These are phyloP conservation scores for Ambrosia trifida DNA, from an alignment of 129 eudicot genomes.

Conservation along the genomic window DNA sequence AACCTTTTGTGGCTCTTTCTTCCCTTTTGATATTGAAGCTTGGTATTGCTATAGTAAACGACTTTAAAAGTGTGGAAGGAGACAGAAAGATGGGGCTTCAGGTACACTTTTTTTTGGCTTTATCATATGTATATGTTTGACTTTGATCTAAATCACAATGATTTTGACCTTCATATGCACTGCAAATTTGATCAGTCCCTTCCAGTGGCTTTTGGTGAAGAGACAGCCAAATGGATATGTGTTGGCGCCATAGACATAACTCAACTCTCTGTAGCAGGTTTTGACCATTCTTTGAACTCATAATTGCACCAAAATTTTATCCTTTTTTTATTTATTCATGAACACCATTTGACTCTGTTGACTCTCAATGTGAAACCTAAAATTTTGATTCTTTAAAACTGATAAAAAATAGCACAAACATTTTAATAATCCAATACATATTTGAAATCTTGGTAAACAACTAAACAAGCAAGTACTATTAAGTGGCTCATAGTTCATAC, in stretches of 20 bases:
- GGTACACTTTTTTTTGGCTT: constrained; percentile 40
- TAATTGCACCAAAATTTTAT: too few species aligned
- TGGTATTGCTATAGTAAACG: constrained; percentile 94
- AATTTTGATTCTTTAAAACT: neutral
- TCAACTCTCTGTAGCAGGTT: constrained; percentile 90
- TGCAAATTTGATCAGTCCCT: constrained; percentile 64
- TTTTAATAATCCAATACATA: neutral
- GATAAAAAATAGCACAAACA: neutral
- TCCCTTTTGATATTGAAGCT: constrained; percentile 48
- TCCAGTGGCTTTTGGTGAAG: constrained; percentile 96
- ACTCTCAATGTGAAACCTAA: too few species aligned
- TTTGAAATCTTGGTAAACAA: neutral
- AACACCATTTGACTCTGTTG: too few species aligned
- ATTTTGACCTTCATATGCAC: constrained; percentile 24
- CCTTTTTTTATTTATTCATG: too few species aligned
- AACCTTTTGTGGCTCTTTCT: constrained; percentile 11
- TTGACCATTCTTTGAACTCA: constrained; percentile 11
- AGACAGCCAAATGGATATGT: constrained; percentile 95
- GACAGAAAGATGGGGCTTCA: constrained; percentile 92
- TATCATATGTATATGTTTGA: neutral
- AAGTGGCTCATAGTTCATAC: neutral
- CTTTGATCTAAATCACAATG: neutral
- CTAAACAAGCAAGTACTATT: neutral
- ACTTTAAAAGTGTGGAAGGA: constrained; percentile 96
- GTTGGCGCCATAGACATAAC: constrained; percentile 96